Base-by-base conservation (phyloP, 2,329 filamentous ascomycete species). In the Exophiala calicioides region DNA sequence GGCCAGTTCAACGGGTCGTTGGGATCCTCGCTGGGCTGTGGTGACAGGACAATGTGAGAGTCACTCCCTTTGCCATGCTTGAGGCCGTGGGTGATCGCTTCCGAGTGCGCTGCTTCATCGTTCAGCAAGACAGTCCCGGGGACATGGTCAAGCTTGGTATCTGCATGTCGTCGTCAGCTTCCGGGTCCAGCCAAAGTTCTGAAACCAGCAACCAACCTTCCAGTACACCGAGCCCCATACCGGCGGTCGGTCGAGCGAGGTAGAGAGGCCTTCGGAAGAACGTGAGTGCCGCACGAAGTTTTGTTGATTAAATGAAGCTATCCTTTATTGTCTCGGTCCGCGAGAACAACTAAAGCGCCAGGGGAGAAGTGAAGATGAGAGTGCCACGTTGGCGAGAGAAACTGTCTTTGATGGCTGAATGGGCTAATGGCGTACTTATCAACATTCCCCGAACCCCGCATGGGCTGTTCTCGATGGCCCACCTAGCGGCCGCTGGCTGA, bases 1-100 rank as follows among this genome's bases (percentile, higher is more conserved):
- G 60, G 45, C 59, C 59, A 62, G 24, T 61, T 62, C 53, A 63
- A 39, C 5, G 61, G 61, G 38, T 63, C 60, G 48, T 63, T 63
- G 18, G 61, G 60, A 32, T 63, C 58, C 12, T 50, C 53, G 35
- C 57, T 58, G 19, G 61, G 61, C 27, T 58, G 59, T 4, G 61
- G 61, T 13, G 61, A 58, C 12, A 63, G 42, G 18, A 59, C 38
- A 30, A 56, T 55, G 19, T 44, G 48, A 16, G 52, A 52, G 29
- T 56, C 35, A 2, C 40, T 18, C 19, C 56, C 52, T 30, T 42
- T 57, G 19, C 52, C 52, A 30, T 58, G 56, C 37, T 56, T 57
- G 5, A 55, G 35, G n/a, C 46, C 45, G 15, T 35, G 30, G 20
- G 47, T 54, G 38, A 52, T 44, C 13, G 40, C 52, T 37, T 47